Evolutionary conservation across 2,329 filamentous ascomycete species (phyloP).

Genomic region (Phaeosphaeriaceae sp.): DNA sequence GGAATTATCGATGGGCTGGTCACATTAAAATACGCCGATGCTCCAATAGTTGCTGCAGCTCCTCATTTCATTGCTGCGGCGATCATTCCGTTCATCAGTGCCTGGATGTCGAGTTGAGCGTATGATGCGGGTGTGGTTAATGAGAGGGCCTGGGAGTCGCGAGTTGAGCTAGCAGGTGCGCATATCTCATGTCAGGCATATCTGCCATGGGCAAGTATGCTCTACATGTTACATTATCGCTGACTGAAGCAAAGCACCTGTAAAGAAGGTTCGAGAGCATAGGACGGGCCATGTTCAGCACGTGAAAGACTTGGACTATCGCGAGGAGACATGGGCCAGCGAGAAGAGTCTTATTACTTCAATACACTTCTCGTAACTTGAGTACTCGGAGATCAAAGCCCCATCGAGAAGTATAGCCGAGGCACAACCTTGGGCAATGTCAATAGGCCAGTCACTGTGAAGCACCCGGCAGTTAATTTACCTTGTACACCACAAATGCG

Average conservation of each 20-base stretch:
- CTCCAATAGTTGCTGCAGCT: constrained; percentile 2
- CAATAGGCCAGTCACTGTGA: not conserved
- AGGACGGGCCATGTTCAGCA: not conserved
- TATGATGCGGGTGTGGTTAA: not conserved
- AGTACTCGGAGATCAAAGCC: not conserved
- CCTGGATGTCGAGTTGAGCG: constrained; percentile 17
- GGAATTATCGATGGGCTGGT: constrained; percentile 20
- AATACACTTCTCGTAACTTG: not conserved
- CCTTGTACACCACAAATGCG: not conserved
- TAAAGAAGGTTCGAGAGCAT: not conserved
- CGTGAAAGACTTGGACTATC: not conserved
- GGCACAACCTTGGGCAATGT: not conserved
- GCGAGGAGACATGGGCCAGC: not conserved
- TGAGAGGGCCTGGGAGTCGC: not conserved
- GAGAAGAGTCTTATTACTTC: not conserved
- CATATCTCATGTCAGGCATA: not conserved
- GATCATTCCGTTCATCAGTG: constrained; percentile 16
- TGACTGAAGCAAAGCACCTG: not conserved
- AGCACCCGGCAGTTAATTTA: not conserved
- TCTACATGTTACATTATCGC: not conserved
- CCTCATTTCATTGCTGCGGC: constrained; percentile 23
- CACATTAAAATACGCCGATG: constrained; percentile 15
- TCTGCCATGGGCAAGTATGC: not conserved
- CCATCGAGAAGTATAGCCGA: no score
- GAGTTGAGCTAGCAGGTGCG: not conserved